These are phyloP conservation scores for Annona cherimola DNA, from an alignment of 164 flowering plant genomes.

Conservation along the genomic window DNA sequence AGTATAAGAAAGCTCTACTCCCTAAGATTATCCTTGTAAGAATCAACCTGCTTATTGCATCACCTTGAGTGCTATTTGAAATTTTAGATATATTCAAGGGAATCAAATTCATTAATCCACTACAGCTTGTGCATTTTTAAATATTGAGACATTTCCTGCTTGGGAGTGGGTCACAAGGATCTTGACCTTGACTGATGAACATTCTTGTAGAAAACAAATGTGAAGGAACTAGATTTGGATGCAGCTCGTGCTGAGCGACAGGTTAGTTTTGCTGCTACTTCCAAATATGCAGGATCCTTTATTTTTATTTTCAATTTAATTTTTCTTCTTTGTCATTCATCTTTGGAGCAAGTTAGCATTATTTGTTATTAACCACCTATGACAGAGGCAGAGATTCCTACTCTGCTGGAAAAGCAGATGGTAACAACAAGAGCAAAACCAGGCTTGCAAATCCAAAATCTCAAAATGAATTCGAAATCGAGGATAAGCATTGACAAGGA, in stretches of 20 bases:
- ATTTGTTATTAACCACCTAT: too few species aligned
- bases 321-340: too few species aligned
- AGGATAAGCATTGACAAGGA: too few species aligned
- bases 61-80: background rate
- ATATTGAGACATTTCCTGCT: background rate
- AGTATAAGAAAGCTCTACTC: slow-evolving; percentile 50
- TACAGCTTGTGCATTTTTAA: background rate
- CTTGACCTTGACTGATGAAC: slow-evolving; percentile 5
- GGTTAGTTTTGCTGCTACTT: slow-evolving; percentile 30
- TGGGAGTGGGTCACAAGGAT: background rate
- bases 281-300: background rate
- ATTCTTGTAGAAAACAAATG: slow-evolving; percentile 62
- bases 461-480: too few species aligned
- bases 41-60: slow-evolving; percentile 1
- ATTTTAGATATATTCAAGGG: background rate
- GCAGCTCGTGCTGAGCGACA: slow-evolving; percentile 91
- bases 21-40: slow-evolving; percentile 70
- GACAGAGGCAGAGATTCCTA: too few species aligned
- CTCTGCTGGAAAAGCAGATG: too few species aligned
- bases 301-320: background rate
- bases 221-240: slow-evolving; percentile 82
- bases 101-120: background rate
- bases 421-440: too few species aligned
- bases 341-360: too few species aligned
- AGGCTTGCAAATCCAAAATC: too few species aligned